phyloP scores from a whole-genome alignment of 306 rosid species.

The Dalbergia oliveri region DNA sequence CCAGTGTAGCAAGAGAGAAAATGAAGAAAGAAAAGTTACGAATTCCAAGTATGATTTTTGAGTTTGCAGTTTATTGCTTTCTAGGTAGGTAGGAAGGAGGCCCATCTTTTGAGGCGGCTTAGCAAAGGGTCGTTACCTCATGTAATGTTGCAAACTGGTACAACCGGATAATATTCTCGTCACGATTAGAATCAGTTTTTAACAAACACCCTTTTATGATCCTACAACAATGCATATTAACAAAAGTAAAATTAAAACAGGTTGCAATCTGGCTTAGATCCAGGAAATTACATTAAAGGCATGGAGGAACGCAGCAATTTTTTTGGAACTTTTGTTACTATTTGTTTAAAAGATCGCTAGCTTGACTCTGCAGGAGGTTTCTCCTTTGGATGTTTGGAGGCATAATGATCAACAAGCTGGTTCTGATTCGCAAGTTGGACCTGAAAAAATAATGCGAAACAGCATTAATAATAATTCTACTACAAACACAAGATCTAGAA shows the following conservation, averaged over 20 bases:
- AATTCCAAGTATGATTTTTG: background rate
- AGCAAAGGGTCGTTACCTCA: slow-evolving; percentile 8
- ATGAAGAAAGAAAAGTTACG: too few relatives aligned
- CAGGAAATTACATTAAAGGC: slow-evolving; percentile 44
- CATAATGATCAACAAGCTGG: slow-evolving; percentile 84
- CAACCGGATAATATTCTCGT: slow-evolving; percentile 39
- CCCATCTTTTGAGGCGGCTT: background rate
- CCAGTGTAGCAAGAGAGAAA: background rate
- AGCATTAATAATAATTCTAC: slow-evolving; percentile 24
- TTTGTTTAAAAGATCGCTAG: slow-evolving; percentile 46
- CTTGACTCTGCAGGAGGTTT: slow-evolving; percentile 76
- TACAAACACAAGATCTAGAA: slow-evolving; percentile 16
- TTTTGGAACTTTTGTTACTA: slow-evolving; percentile 26
- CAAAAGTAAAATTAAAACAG: slow-evolving; percentile 22
- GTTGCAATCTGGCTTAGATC: slow-evolving; percentile 40
- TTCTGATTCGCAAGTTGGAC: slow-evolving; percentile 86
- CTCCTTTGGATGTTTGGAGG: slow-evolving; percentile 97
- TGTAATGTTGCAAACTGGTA: slow-evolving; percentile 29
- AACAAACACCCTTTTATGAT: slow-evolving; percentile 34
- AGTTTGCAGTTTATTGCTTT: slow-evolving; percentile 9
- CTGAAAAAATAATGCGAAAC: slow-evolving; percentile 57
- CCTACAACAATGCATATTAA: slow-evolving; percentile 45
- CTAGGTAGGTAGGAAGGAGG: slow-evolving; percentile 1
- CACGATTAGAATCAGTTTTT: slow-evolving; percentile 34
- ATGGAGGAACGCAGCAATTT: slow-evolving; percentile 40